Conservation (phyloP, 192 early-diverging fungal species). For the Backusella macrospora region DNA sequence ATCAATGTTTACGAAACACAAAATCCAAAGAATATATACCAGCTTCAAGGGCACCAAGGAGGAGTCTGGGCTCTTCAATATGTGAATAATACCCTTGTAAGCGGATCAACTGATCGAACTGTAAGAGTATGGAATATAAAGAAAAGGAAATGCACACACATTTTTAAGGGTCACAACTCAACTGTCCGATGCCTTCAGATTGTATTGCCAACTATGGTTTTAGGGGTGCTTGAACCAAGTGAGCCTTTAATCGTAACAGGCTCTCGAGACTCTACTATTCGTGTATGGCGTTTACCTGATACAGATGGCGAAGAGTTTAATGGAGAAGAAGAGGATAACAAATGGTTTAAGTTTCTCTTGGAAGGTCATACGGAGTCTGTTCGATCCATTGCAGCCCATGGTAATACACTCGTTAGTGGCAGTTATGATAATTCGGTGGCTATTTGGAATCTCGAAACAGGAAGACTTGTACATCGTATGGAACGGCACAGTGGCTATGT, state of each 20-base stretch:
- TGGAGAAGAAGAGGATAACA: conserved; percentile 57
- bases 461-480: conserved; percentile 68
- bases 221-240: conserved; percentile 60
- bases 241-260: conserved; percentile 93
- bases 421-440: conserved; percentile 90
- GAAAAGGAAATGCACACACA: conserved; percentile 85
- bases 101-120: conserved; percentile 93
- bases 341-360: conserved; percentile 81
- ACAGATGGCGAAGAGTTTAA: neutral
- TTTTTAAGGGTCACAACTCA: conserved; percentile 92
- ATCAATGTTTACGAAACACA: conserved; percentile 92
- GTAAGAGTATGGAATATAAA: conserved; percentile 98
- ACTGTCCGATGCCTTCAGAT: conserved; percentile 95
- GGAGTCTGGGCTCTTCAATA: conserved; percentile 99
- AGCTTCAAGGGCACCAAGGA: conserved; percentile 85
- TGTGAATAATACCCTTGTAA: conserved; percentile 85
- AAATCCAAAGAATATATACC: neutral
- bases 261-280: conserved; percentile 88
- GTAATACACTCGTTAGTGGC: conserved; percentile 86
- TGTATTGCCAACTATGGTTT: conserved; percentile 69
- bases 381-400: conserved; percentile 88
- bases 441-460: conserved; percentile 87
- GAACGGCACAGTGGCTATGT: conserved; percentile 93
- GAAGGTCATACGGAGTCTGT: conserved; percentile 88
- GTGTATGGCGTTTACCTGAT: conserved; percentile 90